These are phyloP conservation scores for Mycotypha africana DNA, from an alignment of 371 early-diverging fungal species.

Conservation along the genomic window DNA sequence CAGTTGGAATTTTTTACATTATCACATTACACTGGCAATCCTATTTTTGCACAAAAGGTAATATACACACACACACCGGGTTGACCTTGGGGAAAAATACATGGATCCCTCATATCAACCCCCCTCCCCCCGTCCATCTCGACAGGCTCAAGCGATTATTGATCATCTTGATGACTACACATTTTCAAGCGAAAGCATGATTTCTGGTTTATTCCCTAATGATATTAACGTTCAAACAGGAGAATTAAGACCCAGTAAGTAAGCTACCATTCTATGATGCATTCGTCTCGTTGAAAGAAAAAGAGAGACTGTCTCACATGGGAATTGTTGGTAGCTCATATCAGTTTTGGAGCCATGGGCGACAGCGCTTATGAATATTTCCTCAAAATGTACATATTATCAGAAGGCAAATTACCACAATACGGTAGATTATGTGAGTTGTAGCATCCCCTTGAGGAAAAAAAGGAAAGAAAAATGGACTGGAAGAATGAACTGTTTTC, in stretches of 20 bases:
- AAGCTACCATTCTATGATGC: no score
- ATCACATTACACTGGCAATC: constrained; percentile 68
- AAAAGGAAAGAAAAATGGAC: no score
- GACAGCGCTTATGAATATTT: constrained; percentile 65
- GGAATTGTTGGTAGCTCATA: no score
- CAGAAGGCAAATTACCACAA: constrained; percentile 44
- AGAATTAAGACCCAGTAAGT: constrained; percentile 34
- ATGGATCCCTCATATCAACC: no score
- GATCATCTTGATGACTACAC: constrained; percentile 37
- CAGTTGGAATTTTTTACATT: constrained; percentile 86
- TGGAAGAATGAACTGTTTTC: no score
- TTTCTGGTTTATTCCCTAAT: constrained; percentile 55
- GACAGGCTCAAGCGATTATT: constrained; percentile 45
- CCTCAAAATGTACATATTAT: constrained; percentile 62
- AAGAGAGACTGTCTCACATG: no score
- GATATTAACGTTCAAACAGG: constrained; percentile 31
- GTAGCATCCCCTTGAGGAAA: no score
- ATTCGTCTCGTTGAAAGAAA: no score
- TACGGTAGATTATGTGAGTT: constrained; percentile 56
- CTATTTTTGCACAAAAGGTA: constrained; percentile 54
- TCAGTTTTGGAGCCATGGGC: constrained; percentile 50
- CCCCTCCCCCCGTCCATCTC: no score
- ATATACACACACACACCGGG: no score
- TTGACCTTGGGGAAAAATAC: no score
- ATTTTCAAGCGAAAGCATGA: constrained; percentile 33